Base-by-base conservation (phyloP, 225 moss, liverwort and hornwort species). In the Asterella californica region DNA sequence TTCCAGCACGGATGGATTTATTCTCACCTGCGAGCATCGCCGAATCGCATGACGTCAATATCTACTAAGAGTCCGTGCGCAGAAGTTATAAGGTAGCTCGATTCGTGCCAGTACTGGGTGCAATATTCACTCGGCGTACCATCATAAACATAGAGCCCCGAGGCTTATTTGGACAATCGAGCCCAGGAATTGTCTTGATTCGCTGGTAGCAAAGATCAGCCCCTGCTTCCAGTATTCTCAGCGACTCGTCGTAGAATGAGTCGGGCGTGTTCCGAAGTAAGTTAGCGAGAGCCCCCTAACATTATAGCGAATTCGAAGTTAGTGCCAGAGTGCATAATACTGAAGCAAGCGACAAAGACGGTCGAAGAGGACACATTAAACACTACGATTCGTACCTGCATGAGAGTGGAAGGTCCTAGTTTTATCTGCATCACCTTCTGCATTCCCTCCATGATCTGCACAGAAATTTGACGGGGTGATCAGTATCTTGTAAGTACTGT, bases 101-200 rank as follows among this genome's bases (percentile, higher is more conserved):
- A n/a, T n/a, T n/a, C n/a, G n/a, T n/a, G n/a, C n/a, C n/a, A n/a
- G n/a, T 42, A 7, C 42, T 42, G 42, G 52, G 21, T 27, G 0
- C 24, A 18, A 6, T 32, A 27, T 73, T 15, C 5, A 74, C 18
- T 54, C 25, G 30, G 30, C 64, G 38, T 86, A 91, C 93, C 93
- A 93, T 93, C 60, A 93, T 93, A 76, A 90, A 93, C 93, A 93
- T 93, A 29, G 93, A 90, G 69, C 93, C 93, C 78, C 91, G 90
- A 12, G 93, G 93, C 78, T 84, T 91, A 50, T 84, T 89, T 0
- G 86, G 85, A 79, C 91, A 91, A 83, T 90, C 72, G 57, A 93
- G 86, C 54, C 93, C 91, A 62, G 71, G 77, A 68, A 91, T 87
- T 33, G 78, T 67, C 74, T 85, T 78, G 12, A 93, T 82, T 67